phyloP scores from a whole-genome alignment of 495 filamentous ascomycete species.

The Schizothecium vesticola region DNA sequence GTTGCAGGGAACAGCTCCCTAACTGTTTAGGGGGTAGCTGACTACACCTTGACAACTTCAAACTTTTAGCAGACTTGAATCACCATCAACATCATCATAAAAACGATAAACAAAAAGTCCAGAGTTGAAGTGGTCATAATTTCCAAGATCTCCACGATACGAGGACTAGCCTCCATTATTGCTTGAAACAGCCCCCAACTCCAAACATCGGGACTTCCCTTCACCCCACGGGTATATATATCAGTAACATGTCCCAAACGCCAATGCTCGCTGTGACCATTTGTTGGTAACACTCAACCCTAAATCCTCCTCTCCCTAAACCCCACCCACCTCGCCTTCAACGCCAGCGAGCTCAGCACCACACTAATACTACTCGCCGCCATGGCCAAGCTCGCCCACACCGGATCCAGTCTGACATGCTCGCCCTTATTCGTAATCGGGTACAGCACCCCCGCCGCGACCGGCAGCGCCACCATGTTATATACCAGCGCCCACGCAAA shows the following conservation, averaged over 20 bases:
- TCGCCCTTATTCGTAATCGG: constrained; percentile 51
- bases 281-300: not conserved
- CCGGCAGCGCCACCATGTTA: constrained; percentile 70
- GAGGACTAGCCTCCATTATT: not conserved
- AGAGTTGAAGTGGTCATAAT: not conserved
- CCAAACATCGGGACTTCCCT: not conserved
- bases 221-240: not conserved
- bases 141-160: not conserved
- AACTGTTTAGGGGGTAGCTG: not conserved
- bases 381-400: constrained; percentile 86
- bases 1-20: not conserved
- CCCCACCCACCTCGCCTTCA: constrained; percentile 50
- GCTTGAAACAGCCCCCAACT: not conserved
- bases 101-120: not conserved
- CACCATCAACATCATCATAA: not conserved
- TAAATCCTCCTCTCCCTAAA: constrained; percentile 35
- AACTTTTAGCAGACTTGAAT: not conserved
- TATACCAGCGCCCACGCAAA: constrained; percentile 89
- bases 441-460: constrained; percentile 79
- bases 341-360: constrained; percentile 62
- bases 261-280: not conserved
- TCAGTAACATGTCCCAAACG: not conserved
- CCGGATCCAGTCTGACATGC: constrained; percentile 63
- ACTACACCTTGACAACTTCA: not conserved
- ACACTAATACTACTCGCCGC: constrained; percentile 80